Conservation (phyloP, 1,139 yeast species). For the Hemisphaericaspora subhashii region DNA sequence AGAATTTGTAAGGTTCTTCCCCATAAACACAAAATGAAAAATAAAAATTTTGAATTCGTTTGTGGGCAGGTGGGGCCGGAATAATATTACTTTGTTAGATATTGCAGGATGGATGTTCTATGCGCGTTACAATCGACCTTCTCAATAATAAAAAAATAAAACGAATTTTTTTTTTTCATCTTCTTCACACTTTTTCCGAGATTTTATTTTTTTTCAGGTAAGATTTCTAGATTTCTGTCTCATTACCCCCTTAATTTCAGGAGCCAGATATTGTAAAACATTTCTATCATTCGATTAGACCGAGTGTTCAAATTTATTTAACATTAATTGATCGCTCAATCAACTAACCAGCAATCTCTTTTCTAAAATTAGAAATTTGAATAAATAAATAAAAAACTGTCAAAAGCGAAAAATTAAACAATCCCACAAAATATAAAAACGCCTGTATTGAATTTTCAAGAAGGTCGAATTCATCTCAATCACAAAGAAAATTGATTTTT, state of each 20-base stretch:
- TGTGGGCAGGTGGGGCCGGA: slow-evolving; percentile 5
- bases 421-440: neutral
- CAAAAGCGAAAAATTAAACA: no score
- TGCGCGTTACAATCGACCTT: slow-evolving; percentile 5
- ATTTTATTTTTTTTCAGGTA: no score
- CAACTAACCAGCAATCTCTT: neutral
- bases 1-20: neutral
- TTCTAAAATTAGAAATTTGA: slow-evolving; percentile 1
- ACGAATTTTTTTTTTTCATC: no score
- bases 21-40: neutral
- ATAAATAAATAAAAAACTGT: no score
- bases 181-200: no score
- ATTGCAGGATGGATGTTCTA: slow-evolving; percentile 5
- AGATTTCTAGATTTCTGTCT: no score
- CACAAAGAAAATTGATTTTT: no score
- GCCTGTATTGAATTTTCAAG: neutral
- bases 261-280: no score
- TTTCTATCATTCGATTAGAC: no score
- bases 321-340: neutral
- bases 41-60: neutral
- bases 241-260: no score
- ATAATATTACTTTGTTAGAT: neutral
- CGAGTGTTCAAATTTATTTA: no score
- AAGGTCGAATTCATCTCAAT: neutral
- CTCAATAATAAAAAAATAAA: no score